A percentile compares a stretch with the other conserved stretches of the same genome.
These are phyloP conservation scores for Auricularia cornea DNA, from an alignment of 768 basidiomycete genomes.

Conservation along the genomic window DNA sequence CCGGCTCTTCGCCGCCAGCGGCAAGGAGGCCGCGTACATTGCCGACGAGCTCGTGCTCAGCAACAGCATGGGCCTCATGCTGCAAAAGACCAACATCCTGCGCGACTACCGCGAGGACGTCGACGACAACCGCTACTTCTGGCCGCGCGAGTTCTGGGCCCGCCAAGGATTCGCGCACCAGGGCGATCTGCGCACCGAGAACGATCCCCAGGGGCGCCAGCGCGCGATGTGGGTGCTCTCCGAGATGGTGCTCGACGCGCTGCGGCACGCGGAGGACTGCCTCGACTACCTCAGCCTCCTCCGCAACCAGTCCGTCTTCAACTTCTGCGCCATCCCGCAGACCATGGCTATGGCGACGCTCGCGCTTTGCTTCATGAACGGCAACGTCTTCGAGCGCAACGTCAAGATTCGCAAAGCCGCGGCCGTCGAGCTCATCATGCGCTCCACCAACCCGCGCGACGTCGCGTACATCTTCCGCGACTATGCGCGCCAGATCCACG, in stretches of 20 bases:
- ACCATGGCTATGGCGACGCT: constrained; percentile 96
- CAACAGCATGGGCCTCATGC: constrained; percentile 89
- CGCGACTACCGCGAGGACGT: constrained; percentile 91
- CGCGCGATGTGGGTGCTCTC: constrained; percentile 75
- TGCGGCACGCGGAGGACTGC: constrained; percentile 75
- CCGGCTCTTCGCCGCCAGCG: constrained; percentile 76
- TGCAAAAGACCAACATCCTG: constrained; percentile 98
- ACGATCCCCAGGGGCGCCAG: constrained; percentile 44
- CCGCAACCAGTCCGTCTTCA: constrained; percentile 88
- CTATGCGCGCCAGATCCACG: constrained; percentile 75
- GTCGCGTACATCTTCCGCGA: constrained; percentile 83
- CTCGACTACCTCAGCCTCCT: constrained; percentile 85
- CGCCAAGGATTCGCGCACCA: constrained; percentile 66
- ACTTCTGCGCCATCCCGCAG: constrained; percentile 91
- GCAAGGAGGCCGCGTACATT: constrained; percentile 69
- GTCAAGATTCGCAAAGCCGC: constrained; percentile 93
- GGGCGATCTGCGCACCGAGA: constrained; percentile 43
- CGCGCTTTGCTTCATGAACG: constrained; percentile 89
- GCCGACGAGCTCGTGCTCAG: constrained; percentile 76
- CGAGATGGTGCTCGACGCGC: constrained; percentile 82
- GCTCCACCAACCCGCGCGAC: constrained; percentile 84
- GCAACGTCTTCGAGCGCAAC: constrained; percentile 72
- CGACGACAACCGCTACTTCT: constrained; percentile 79
- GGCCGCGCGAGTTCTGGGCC: constrained; percentile 91
- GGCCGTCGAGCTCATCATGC: constrained; percentile 87